Percentiles rank a stretch among this genome's conserved stretches.
These are phyloP conservation scores for Kwoniella shivajii DNA, from an alignment of 1,284 basidiomycete genomes.

Conservation along the genomic window DNA sequence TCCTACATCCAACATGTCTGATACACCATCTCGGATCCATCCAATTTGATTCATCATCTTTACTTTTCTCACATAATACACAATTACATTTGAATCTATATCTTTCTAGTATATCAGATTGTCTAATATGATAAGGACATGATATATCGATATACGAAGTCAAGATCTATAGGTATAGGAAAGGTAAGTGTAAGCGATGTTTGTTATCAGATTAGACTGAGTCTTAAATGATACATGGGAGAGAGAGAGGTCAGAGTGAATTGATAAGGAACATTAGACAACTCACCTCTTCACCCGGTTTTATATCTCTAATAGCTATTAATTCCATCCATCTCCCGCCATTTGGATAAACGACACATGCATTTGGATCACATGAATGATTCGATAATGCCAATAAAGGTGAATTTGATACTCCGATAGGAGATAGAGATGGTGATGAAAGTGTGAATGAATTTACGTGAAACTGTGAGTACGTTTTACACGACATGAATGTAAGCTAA, in stretches of 20 bases:
- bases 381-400: conserved; percentile 80
- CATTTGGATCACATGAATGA: conserved; percentile 89
- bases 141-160: conserved; percentile 86
- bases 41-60: conserved; percentile 16
- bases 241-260: too few relatives aligned
- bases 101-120: conserved; percentile 64
- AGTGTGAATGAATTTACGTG: conserved; percentile 85
- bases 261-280: too few relatives aligned
- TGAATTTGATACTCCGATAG: conserved; percentile 78
- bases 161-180: conserved; percentile 59
- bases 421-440: conserved; percentile 70
- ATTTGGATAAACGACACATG: conserved; percentile 80
- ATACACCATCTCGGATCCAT: conserved; percentile 69
- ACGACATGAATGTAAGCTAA: background rate
- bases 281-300: conserved; percentile 68
- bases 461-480: conserved; percentile 60
- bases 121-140: conserved; percentile 64
- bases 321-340: conserved; percentile 64
- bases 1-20: conserved; percentile 31
- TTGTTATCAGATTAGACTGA: too few relatives aligned
- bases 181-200: background rate
- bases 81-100: conserved; percentile 83
- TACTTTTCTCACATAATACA: conserved; percentile 58
- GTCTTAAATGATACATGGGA: background rate
- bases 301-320: conserved; percentile 68